Conservation (phyloP, 108 stramenopile genomes). For the Nitzschia putrida region DNA sequence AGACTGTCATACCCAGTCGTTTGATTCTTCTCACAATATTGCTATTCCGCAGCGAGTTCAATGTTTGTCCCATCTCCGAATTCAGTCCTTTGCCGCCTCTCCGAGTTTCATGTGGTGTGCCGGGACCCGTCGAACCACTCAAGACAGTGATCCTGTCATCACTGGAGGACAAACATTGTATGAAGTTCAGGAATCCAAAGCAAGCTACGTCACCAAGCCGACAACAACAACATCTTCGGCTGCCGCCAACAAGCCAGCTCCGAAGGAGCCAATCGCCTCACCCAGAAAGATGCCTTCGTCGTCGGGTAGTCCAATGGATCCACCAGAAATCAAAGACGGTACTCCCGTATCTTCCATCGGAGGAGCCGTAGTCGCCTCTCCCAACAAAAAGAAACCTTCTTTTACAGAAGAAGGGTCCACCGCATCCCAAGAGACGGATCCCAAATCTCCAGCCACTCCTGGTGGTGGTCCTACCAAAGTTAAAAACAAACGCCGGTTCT, state of each 20-base stretch:
- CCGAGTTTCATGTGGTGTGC: slow-evolving; percentile 40
- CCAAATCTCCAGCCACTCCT: neutral
- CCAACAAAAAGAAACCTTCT: no score
- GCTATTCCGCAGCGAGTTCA: slow-evolving; percentile 65
- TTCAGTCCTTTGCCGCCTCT: slow-evolving; percentile 32
- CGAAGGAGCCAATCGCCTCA: neutral
- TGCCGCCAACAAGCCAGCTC: neutral
- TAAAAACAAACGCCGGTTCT: slow-evolving; percentile 12
- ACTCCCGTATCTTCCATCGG: neutral
- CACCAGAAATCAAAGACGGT: slow-evolving; percentile 21
- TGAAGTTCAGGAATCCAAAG: slow-evolving; percentile 37
- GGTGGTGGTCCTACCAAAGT: neutral
- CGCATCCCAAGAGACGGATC: no score
- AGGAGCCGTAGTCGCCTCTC: no score
- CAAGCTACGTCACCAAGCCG: neutral
- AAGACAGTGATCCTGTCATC: slow-evolving; percentile 2
- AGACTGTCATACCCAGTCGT: slow-evolving; percentile 44
- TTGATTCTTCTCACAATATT: slow-evolving; percentile 74
- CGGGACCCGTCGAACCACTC: slow-evolving; percentile 15
- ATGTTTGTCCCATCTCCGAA: slow-evolving; percentile 39
- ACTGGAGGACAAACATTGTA: slow-evolving; percentile 39
- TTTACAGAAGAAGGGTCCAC: no score
- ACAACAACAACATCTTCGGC: neutral
- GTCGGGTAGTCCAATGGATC: neutral
- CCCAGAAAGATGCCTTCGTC: no score